Conservation (phyloP, 108 stramenopile genomes). For the Mediolabrus comicus region DNA sequence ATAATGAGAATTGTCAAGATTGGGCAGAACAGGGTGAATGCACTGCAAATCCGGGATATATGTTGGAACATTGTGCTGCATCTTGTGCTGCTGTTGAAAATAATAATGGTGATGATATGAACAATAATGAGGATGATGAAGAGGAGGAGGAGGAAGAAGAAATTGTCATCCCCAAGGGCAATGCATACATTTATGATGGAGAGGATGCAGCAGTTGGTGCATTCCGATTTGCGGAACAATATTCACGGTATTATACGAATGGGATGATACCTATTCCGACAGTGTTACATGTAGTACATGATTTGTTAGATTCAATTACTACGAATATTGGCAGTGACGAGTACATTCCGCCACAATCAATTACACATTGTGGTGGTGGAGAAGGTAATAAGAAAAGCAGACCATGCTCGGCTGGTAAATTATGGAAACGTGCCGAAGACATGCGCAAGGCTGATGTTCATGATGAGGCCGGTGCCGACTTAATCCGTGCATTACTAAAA, state of each 20-base stretch:
- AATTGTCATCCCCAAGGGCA: constrained; percentile 11
- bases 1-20: not conserved
- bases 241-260: constrained; percentile 22
- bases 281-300: constrained; percentile 32
- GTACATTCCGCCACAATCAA: constrained; percentile 37
- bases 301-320: constrained; percentile 22
- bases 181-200: constrained; percentile 24
- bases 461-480: constrained; percentile 50
- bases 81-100: constrained; percentile 15
- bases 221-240: constrained; percentile 53
- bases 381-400: constrained; percentile 26
- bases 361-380: constrained; percentile 51
- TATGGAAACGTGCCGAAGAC: constrained; percentile 61
- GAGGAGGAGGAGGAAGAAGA: no score
- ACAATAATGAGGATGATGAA: not conserved
- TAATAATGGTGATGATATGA: not conserved
- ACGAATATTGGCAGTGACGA: no score
- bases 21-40: constrained; percentile 51
- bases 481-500: constrained; percentile 51
- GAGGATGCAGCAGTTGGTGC: constrained; percentile 57
- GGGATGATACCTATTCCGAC: constrained; percentile 23
- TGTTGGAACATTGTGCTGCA: constrained; percentile 40
- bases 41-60: constrained; percentile 41
- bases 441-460: constrained; percentile 49
- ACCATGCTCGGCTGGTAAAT: constrained; percentile 51